These are phyloP conservation scores for Collybia nuda DNA, from an alignment of 768 basidiomycete species.

Conservation along the genomic window DNA sequence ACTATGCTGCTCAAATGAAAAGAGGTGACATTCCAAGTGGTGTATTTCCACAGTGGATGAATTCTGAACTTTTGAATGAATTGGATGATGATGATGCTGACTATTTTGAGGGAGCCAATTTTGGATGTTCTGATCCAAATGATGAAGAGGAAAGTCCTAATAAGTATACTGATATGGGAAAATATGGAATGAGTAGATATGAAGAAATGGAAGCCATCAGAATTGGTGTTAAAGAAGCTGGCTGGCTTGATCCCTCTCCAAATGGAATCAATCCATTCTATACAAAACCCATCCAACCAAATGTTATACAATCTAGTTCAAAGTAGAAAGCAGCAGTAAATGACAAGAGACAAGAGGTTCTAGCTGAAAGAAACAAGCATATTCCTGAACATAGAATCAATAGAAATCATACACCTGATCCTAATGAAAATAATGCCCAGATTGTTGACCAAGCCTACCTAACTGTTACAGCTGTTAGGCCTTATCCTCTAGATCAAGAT, in stretches of 20 bases:
- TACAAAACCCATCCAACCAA: background rate
- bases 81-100: background rate
- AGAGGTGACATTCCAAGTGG: background rate
- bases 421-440: background rate
- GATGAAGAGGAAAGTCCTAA: too few relatives aligned
- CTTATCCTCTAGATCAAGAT: too few relatives aligned
- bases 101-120: too few relatives aligned
- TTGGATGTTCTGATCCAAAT: too few relatives aligned
- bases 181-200: too few relatives aligned
- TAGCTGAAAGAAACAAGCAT: background rate
- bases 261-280: background rate
- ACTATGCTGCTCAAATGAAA: conserved; percentile 15
- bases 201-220: too few relatives aligned
- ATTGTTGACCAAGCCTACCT: background rate
- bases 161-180: too few relatives aligned
- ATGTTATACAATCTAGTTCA: background rate
- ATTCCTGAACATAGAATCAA: background rate
- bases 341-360: background rate
- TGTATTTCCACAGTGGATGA: too few relatives aligned
- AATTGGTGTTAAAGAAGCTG: background rate
- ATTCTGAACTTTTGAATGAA: background rate
- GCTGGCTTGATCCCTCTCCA: background rate
- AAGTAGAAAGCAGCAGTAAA: background rate
- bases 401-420: background rate
- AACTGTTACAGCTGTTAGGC: too few relatives aligned